Evolutionary conservation across 164 flowering plant species (phyloP).

Genomic region (Vitis amurensis): DNA sequence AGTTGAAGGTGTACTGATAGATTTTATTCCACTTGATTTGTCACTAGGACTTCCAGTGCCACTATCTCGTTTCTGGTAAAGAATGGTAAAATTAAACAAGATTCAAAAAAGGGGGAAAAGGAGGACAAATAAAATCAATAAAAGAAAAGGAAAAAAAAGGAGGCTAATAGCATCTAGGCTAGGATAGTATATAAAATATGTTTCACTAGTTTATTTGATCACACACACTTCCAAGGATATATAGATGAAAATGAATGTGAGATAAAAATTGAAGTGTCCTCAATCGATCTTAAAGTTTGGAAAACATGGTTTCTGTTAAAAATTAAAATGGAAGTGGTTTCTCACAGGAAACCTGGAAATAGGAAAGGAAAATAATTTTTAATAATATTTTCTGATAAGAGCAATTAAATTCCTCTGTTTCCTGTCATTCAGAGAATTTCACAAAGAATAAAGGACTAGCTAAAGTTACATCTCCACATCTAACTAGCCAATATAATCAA

Average conservation of each 20-base stretch:
- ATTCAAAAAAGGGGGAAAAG: not conserved
- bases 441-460: too few species aligned
- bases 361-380: not conserved
- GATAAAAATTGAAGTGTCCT: not conserved
- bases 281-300: not conserved
- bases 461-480: too few species aligned
- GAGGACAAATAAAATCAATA: not conserved
- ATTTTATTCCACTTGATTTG: conserved; percentile 82
- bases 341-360: not conserved
- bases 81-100: conserved; percentile 1
- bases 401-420: too few species aligned
- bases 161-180: not conserved
- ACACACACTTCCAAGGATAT: not conserved
- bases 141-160: too few species aligned
- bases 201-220: not conserved
- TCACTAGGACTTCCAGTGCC: conserved; percentile 65
- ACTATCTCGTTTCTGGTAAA: conserved; percentile 79
- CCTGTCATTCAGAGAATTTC: too few species aligned
- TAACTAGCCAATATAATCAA: too few species aligned
- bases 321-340: not conserved
- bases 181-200: not conserved
- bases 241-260: not conserved
- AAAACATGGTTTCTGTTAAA: not conserved
- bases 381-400: not conserved
- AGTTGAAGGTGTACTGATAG: conserved; percentile 82